A percentile compares a stretch with the other conserved stretches of the same genome.
Evolutionary conservation across 148 eudicot genomes (phyloP).

Genomic region (Cornus florida): DNA sequence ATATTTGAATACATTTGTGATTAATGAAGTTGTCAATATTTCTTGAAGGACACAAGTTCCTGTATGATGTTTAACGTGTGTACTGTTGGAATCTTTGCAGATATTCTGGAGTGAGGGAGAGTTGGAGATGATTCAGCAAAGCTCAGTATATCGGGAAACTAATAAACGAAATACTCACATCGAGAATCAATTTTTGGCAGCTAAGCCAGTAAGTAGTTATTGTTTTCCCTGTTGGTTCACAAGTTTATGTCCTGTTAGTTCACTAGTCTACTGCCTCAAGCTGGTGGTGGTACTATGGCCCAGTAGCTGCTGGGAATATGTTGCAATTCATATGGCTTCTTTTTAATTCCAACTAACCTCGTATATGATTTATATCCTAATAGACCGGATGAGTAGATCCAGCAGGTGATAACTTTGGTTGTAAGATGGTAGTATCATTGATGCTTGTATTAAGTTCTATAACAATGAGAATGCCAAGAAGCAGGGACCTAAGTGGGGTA

Average conservation of each 20-base stretch:
- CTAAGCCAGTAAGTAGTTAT: slow-evolving; percentile 48
- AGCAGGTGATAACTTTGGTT: background rate
- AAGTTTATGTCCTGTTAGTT: background rate
- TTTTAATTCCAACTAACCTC: background rate
- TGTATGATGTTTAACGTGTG: background rate
- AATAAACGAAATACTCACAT: slow-evolving; percentile 43
- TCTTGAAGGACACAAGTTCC: background rate
- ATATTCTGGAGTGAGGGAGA: slow-evolving; percentile 71
- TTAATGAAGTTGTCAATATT: background rate
- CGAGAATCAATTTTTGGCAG: slow-evolving; percentile 42
- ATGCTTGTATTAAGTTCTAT: background rate
- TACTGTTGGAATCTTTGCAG: slow-evolving; percentile 29
- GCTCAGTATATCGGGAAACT: slow-evolving; percentile 59
- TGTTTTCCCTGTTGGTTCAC: background rate
- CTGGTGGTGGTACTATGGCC: background rate
- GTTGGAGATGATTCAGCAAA: slow-evolving; percentile 62
- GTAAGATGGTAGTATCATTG: background rate
- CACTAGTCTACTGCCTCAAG: background rate
- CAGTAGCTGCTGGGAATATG: background rate
- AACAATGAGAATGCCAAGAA: no score
- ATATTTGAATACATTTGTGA: background rate
- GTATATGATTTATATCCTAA: background rate
- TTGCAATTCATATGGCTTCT: background rate
- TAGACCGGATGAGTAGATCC: background rate
- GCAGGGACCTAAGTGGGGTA: no score